Conservation (phyloP, 2,329 filamentous ascomycete genomes). For the Clarireedia sp. region DNA sequence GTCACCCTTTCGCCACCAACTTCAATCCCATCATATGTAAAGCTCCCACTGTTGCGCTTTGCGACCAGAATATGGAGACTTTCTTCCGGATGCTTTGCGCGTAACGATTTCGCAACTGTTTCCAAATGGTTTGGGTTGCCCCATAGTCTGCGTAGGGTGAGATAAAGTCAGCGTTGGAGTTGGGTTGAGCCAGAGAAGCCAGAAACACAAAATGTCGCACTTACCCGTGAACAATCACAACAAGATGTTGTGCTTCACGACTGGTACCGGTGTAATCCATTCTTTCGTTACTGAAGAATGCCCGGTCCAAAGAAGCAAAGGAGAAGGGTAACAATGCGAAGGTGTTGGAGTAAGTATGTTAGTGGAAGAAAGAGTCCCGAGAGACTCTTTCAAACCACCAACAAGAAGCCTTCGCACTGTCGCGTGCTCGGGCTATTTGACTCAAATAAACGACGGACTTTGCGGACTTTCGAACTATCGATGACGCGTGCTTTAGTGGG, state of each 20-base stretch:
- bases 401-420: conserved; percentile 4
- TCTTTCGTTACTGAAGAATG: conserved; percentile 30
- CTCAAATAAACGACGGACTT: too few relatives aligned
- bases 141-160: conserved; percentile 52
- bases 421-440: conserved; percentile 1
- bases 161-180: neutral
- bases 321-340: conserved; percentile 29
- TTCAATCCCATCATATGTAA: conserved; percentile 64
- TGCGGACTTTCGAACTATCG: too few relatives aligned
- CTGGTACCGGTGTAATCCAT: conserved; percentile 45
- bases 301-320: conserved; percentile 30
- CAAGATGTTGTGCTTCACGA: conserved; percentile 58
- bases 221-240: conserved; percentile 65
- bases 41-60: conserved; percentile 65
- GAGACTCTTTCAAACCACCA: conserved; percentile 31
- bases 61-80: conserved; percentile 62
- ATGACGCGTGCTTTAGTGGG: conserved; percentile 1
- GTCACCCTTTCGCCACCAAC: conserved; percentile 60
- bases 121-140: conserved; percentile 69
- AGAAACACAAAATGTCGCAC: neutral
- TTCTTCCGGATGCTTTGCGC: conserved; percentile 52
- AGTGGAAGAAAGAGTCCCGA: conserved; percentile 32
- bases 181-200: neutral
- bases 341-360: conserved; percentile 22
- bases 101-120: conserved; percentile 58